Conservation (phyloP, 208 protist genomes). For the Acanthamoeba culbertsoni region DNA sequence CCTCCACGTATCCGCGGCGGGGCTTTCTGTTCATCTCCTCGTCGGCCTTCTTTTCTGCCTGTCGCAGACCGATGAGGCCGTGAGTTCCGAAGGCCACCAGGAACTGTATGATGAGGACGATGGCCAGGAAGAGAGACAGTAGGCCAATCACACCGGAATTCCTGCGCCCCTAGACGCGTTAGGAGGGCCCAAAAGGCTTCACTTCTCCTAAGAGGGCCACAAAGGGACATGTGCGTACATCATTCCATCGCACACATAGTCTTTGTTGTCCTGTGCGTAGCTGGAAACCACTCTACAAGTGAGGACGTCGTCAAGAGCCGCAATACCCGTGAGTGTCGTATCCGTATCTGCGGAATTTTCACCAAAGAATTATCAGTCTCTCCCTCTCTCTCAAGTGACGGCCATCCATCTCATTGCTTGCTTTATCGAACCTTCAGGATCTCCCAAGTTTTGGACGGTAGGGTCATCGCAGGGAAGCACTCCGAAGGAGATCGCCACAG, state of each 20-base stretch:
- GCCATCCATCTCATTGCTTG: too few species aligned
- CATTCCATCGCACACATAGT: constrained; percentile 13
- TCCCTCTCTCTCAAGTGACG: too few species aligned
- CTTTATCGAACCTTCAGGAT: too few species aligned
- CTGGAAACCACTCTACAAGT: not conserved
- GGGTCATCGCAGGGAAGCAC: not conserved
- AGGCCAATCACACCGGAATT: constrained; percentile 10
- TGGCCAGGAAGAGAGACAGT: constrained; percentile 36
- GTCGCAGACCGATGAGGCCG: not conserved
- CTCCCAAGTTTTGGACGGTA: not conserved
- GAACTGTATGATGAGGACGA: constrained; percentile 5
- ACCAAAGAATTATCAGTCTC: too few species aligned
- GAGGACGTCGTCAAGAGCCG: not conserved
- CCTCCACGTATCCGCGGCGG: constrained; percentile 35
- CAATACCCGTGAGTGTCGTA: not conserved
- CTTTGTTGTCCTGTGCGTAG: not conserved
- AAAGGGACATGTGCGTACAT: too few species aligned
- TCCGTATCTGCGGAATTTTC: too few species aligned
- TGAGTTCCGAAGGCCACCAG: not conserved
- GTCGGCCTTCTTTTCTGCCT: not conserved
- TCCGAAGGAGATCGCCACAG: not conserved
- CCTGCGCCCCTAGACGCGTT: too few species aligned
- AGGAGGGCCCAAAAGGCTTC: too few species aligned
- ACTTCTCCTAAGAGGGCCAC: too few species aligned
- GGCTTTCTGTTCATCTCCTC: constrained; percentile 53